Evolutionary conservation across 2,329 filamentous ascomycete genomes (phyloP).

Genomic region (Didymella exigua): DNA sequence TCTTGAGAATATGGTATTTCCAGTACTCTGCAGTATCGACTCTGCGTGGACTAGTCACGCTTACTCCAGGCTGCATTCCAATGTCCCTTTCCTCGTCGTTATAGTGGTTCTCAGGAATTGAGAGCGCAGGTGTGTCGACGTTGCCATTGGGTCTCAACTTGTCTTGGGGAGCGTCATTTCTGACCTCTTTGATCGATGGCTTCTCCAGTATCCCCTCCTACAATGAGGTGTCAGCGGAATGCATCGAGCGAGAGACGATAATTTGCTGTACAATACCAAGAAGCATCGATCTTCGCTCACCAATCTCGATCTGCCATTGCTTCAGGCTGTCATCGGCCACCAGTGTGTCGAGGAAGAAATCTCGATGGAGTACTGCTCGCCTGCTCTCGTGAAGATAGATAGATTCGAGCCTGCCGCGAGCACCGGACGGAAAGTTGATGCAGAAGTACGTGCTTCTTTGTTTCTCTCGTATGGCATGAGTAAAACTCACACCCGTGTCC

Average conservation of each 20-base stretch:
- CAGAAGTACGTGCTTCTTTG: constrained; percentile 5
- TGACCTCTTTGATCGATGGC: neutral
- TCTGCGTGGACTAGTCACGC: neutral
- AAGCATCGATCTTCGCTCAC: constrained; percentile 20
- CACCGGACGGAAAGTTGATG: constrained; percentile 4
- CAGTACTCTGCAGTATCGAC: neutral
- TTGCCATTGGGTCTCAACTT: neutral
- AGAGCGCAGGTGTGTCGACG: neutral
- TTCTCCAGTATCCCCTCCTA: neutral
- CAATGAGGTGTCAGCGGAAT: neutral
- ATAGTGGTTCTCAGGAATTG: neutral
- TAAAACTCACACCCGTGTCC: constrained; percentile 26
- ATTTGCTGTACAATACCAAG: constrained; percentile 15
- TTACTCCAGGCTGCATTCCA: neutral
- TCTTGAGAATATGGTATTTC: neutral
- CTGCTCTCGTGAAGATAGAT: constrained; percentile 1
- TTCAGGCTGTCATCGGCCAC: constrained; percentile 27
- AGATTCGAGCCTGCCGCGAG: neutral
- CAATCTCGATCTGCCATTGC: constrained; percentile 28
- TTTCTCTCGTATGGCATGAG: constrained; percentile 23
- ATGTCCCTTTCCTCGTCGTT: neutral
- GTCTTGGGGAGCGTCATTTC: neutral
- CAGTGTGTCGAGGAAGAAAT: constrained; percentile 30
- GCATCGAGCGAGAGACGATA: neutral
- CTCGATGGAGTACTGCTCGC: constrained; percentile 18